Evolutionary conservation across 306 rosid genomes (phyloP), one percentile per base, ranked within the genome.

Genomic region (Heteromeles arbutifolia): DNA sequence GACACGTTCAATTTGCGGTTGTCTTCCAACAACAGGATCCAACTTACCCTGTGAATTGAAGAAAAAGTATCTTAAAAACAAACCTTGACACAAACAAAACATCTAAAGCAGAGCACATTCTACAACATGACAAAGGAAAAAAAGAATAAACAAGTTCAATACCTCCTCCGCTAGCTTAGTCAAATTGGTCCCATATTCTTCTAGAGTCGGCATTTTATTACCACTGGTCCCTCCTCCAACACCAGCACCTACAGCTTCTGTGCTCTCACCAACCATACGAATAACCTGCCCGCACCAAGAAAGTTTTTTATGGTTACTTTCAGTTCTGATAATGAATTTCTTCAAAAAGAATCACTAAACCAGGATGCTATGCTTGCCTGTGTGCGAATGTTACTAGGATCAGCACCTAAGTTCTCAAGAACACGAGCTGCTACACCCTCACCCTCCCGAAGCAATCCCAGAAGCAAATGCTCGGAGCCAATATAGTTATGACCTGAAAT

Each of bases 211-310:
- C 93, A 82, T 92, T 88, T 95, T 92, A 72, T 87, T 95, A 75
- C 93, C 87, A 75, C 95, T 90, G 86, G 88, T 87, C 78, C 95
- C 94, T 74, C 91, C 88, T 52, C 96, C 97, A 81, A 90, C 96
- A 77, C 93, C 88, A 63, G 97, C 95, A 62, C 90, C 88, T 77
- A 90, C 97, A 80, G 89, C 93, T 78, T 95, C 99, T 7, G 97
- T 86, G 87, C 97, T 92, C 99, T 92, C 97, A 82, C 99, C 99
- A 59, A 95, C 97, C 99, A 95, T 95, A 73, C 99, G 97, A 84
- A 92, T 95, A 80, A 95, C 99, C 99, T 95, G 79, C 74, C 76
- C 73, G 29, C 69, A 65, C 64, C 77, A 78, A 57, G 29, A 41
- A 61, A 67, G 26, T 31, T 44, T 12, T 21, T 22, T n/a, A 63